A percentile compares a stretch with the other conserved stretches of the same genome.
Evolutionary conservation across 2,329 filamentous ascomycete species (phyloP).

Genomic region (Arthrinium puccinioides): DNA sequence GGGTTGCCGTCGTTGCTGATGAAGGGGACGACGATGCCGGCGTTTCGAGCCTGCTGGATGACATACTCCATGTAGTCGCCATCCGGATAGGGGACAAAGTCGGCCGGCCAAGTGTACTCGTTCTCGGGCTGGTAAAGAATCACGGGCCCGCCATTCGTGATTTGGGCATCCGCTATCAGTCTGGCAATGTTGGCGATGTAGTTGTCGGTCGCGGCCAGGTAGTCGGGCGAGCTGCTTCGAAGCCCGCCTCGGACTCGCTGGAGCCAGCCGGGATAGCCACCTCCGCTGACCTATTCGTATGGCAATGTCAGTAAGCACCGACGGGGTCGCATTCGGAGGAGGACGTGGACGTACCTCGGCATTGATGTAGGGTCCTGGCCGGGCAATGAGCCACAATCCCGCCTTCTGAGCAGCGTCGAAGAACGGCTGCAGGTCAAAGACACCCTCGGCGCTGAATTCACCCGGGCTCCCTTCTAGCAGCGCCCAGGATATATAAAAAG

Average conservation of each 20-base stretch:
- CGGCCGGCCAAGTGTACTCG: constrained; percentile 56
- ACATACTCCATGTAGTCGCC: constrained; percentile 64
- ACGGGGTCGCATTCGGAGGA: neutral
- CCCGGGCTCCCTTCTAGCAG: constrained; percentile 68
- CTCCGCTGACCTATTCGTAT: constrained; percentile 44
- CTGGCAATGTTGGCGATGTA: constrained; percentile 56
- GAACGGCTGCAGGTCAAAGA: constrained; percentile 67
- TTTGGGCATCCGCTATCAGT: constrained; percentile 67
- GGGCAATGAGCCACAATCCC: constrained; percentile 67
- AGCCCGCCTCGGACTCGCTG: constrained; percentile 59
- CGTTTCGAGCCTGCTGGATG: constrained; percentile 57
- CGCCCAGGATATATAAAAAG: constrained; percentile 76
- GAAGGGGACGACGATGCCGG: constrained; percentile 66
- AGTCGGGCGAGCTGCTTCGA: constrained; percentile 55
- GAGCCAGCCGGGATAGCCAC: constrained; percentile 76
- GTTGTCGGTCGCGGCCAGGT: constrained; percentile 53
- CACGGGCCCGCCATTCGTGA: constrained; percentile 75
- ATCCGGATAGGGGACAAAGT: constrained; percentile 52
- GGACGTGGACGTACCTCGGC: constrained; percentile 50
- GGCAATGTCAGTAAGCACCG: neutral
- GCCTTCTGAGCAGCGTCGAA: constrained; percentile 67
- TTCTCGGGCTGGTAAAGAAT: constrained; percentile 79
- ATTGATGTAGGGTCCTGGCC: constrained; percentile 70
- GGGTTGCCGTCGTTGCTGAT: constrained; percentile 67
- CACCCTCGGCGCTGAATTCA: constrained; percentile 60